phyloP scores from a whole-genome alignment of 345 rosid species.

The Alliaria petiolata region DNA sequence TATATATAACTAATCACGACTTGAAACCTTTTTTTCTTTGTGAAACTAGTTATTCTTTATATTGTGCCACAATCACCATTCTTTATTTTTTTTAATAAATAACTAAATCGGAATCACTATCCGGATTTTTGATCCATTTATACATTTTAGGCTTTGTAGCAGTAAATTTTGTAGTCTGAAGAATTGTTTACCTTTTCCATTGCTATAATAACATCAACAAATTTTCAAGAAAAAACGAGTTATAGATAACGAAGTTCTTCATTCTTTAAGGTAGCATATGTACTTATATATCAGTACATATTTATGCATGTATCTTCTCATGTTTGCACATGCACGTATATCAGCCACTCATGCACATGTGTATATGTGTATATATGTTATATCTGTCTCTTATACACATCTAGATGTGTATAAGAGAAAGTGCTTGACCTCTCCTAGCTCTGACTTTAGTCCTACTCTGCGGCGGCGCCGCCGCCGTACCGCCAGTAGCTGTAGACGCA shows the following conservation, averaged over 20 bases:
- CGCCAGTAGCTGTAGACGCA: slow-evolving; percentile 17
- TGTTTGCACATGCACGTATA: background rate
- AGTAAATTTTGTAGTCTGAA: background rate
- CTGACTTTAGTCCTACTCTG: slow-evolving; percentile 76
- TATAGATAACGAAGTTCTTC: background rate
- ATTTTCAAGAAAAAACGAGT: background rate
- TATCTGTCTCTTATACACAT: too few relatives aligned
- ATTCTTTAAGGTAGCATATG: background rate
- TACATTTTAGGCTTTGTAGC: background rate
- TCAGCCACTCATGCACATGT: background rate
- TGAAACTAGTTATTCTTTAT: background rate
- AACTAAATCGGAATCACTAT: background rate
- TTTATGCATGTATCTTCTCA: slow-evolving; percentile 7
- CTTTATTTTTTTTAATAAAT: background rate
- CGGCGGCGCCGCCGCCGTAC: slow-evolving; percentile 39
- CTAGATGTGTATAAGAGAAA: too few relatives aligned
- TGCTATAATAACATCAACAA: background rate
- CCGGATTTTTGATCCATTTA: background rate
- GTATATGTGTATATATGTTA: background rate
- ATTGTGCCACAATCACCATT: background rate
- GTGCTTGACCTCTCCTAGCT: slow-evolving; percentile 97
- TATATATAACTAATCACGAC: background rate
- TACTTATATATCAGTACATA: background rate
- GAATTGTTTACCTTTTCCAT: background rate
- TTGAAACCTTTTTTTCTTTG: background rate